Evolutionary conservation across 305 asterid species (phyloP), one percentile per base, ranked within the genome.

Genomic region (Fraxinus baroniana): DNA sequence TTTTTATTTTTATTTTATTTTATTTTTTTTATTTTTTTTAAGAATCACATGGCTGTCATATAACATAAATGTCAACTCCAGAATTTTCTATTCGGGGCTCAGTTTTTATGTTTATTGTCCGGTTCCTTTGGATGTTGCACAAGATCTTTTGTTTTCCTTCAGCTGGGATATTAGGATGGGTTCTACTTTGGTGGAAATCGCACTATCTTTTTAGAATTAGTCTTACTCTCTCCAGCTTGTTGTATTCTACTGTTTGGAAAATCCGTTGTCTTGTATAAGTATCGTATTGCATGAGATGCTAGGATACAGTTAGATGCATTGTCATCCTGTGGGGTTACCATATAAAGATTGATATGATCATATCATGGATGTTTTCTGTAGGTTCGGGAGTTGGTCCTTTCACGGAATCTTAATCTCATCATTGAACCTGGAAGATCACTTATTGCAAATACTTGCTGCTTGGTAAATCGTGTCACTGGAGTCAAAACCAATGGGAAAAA

Each of bases 381-480:
- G 99, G 99, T 94, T 0, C 90, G 97, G 7, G 97, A 93, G 85
- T 87, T 95, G 91, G 98, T 95, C 66, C 83, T 92, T 83, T 94
- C 99, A 37, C 91, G 92, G 80, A 89, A 91, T 73, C 94, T 95
- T 49, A 94, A 93, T 87, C 99, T 95, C 83, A 93, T 95, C 76
- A 95, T 95, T 64, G 98, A 95, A 86, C 99, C 99, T 20, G 99
- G 98, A 76, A 87, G 99, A 86, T 95, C 99, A 20, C 88, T 95
- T 26, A 93, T 95, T 87, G 99, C 99, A 26, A 95, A 95, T 89
- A 94, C 99, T 60, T 94, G 98, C 86, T 95, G 99, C 91, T 89
- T 95, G 20, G 94, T 94, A 74, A 95, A 93, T 73, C 95, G 93
- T 60, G 97, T 95, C 20, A 95, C 95, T 71, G 99, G 99, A 78